Conservation (phyloP, 225 moss, liverwort and hornwort genomes). For the Ulota crispa region DNA sequence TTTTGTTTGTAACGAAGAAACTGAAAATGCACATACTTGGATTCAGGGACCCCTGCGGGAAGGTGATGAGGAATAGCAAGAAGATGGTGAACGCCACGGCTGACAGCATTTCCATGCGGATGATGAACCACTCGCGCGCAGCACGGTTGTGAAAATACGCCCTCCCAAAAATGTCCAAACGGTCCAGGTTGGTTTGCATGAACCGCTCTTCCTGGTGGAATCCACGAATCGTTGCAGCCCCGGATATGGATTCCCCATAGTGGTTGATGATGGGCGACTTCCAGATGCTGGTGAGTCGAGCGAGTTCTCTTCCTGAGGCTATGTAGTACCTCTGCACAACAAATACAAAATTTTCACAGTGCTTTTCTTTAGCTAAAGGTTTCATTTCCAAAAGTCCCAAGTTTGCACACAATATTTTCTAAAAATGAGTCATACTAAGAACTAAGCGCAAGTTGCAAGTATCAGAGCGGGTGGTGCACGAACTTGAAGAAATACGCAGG, state of each 20-base stretch:
- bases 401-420: too few species aligned
- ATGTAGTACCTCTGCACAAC: constrained; percentile 65
- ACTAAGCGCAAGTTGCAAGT: too few species aligned
- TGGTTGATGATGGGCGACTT: constrained; percentile 79
- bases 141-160: constrained; percentile 43
- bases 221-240: constrained; percentile 72
- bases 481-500: constrained; percentile 58
- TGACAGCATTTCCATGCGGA: constrained; percentile 70
- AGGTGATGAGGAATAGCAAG: constrained; percentile 39
- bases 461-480: background rate
- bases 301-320: constrained; percentile 66
- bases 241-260: constrained; percentile 69
- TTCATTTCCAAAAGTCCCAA: too few species aligned
- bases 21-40: constrained; percentile 42
- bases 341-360: too few species aligned
- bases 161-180: constrained; percentile 47
- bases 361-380: too few species aligned
- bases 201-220: constrained; percentile 71
- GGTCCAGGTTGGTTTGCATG: constrained; percentile 52
- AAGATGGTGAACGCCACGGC: constrained; percentile 45
- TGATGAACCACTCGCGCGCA: constrained; percentile 64
- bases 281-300: constrained; percentile 43
- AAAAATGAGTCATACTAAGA: too few species aligned
- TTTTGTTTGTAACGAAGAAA: too few species aligned
- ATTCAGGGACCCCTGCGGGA: constrained; percentile 38